phyloP scores from a whole-genome alignment of 108 stramenopile genomes.

The Discostella pseudostelligera region DNA sequence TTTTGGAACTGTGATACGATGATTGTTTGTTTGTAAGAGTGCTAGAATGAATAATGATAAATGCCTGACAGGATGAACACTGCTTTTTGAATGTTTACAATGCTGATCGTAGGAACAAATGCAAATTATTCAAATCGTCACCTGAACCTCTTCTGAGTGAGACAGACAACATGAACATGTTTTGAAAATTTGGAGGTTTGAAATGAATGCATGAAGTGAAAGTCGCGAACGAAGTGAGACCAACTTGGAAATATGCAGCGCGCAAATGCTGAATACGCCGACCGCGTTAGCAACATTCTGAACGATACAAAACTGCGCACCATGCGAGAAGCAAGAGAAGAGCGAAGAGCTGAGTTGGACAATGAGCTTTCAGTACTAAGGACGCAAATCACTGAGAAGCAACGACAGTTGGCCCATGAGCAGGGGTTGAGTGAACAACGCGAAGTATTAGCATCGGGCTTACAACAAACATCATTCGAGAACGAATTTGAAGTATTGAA shows the following conservation, averaged over 20 bases:
- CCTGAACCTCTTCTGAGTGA: too few species aligned
- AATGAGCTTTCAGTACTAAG: constrained; percentile 12
- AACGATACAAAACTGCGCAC: constrained; percentile 9
- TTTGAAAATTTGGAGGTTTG: neutral
- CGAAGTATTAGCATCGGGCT: neutral
- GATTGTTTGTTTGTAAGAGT: neutral
- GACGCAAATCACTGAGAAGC: constrained; percentile 9
- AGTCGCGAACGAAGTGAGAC: neutral
- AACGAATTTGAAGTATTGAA: constrained; percentile 8
- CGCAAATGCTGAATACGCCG: constrained; percentile 17
- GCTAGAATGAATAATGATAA: too few species aligned
- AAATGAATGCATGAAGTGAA: neutral
- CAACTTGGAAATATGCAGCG: constrained; percentile 13
- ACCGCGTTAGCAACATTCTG: constrained; percentile 5
- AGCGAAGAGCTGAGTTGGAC: constrained; percentile 26
- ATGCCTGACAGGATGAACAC: too few species aligned
- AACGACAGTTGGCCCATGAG: constrained; percentile 2
- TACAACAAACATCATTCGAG: neutral
- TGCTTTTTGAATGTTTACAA: too few species aligned
- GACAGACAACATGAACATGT: too few species aligned
- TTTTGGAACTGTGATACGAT: too few species aligned
- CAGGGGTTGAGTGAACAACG: neutral
- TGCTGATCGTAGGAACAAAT: too few species aligned
- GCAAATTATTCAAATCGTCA: too few species aligned
- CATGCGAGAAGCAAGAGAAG: constrained; percentile 14